Evolutionary conservation across 2,329 filamentous ascomycete genomes (phyloP), one percentile per base, ranked within the genome.

Genomic region (Penicillium sp.): DNA sequence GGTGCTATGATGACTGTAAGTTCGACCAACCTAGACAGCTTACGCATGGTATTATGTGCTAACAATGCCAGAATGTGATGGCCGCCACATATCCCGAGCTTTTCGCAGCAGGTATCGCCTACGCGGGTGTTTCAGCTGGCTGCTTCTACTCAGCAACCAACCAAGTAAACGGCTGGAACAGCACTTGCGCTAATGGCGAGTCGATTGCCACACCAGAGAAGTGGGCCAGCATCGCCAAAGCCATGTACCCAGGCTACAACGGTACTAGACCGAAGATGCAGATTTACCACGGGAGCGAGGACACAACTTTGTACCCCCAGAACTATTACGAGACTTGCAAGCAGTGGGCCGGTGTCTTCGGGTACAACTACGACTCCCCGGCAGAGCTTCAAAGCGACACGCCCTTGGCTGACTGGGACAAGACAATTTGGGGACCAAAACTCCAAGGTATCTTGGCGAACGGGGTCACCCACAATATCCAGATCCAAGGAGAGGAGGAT

Each of bases 261-360:
- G 84, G 84, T 3, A 59, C 78, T 0, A 77, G 83, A 2, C 85
- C 86, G 2, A 80, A 79, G 58, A 84, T 88, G 81, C 83, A 85
- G 70, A 80, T 87, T 69, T 87, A 83, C 76, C 85, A 88, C 69
- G 85, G 85, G 46, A 82, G 80, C 44, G 73, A 71, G 3, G 85
- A 88, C 69, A 73, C 72, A 11, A 85, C 80, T 0, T 76, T 88
- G 9, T 76, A 78, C 55, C 81, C 81, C 17, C 79, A 81, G 67
- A 87, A 87, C 73, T 86, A 86, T 69, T 72, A 85, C 45, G 86
- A 88, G 76, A 82, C 82, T 56, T 81, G 85, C 69, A 85, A 86
- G 77, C 78, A 85, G 74, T 86, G 84, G 83, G 79, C 82, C 0
- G 80, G 78, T 19, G 79, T 86, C 1, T 80, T 84, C 57, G 83